Evolutionary conservation across 768 basidiomycete genomes (phyloP), one percentile per base, ranked within the genome.

Genomic region (Lentinula aciculospora): DNA sequence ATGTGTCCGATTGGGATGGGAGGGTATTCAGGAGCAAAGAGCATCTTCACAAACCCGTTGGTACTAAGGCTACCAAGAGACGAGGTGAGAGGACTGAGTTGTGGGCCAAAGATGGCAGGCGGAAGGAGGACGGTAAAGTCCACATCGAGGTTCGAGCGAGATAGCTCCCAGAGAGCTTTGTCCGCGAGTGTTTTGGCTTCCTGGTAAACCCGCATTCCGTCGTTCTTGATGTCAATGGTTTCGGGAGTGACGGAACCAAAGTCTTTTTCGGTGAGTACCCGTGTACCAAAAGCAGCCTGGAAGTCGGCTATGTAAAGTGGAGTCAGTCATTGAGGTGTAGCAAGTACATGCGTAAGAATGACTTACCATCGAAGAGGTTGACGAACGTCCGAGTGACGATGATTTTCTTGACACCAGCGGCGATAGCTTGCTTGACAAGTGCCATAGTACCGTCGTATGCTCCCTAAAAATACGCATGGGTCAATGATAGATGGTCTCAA

Each of bases 51-150:
- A 45, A 44, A 61, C 2, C 54, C 19, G 40, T 57, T 44, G 2
- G 58, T 59, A 12, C 50, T 19, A 7, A 59, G 19, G 29, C 58
- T 51, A 25, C 27, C 28, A 2, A n/a, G 36, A 12, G 36, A 32
- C 12, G 53, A 48, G 6, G 42, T 53, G 40, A 61, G 57, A 28
- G 56, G 55, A 6, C 63, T 61, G 2, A 63, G 59, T 39, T 63
- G 58, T n/a, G 66, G 66, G 6, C 66, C 66, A 29, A 62, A 61
- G 49, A 64, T 27, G 53, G 56, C 60, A 2, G 65, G 57, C 7
- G 63, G 65, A 47, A 65, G 60, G 12, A 66, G 19, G 32, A 58
- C 58, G 15, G 58, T 44, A 27, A 58, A 40, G 40, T 58, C 58
- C 34, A 58, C 58, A n/a, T 58, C 34, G 19, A 47, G 57, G 48